phyloP scores from a whole-genome alignment of 163 green algal genomes.

The Scenedesmus sp. region DNA sequence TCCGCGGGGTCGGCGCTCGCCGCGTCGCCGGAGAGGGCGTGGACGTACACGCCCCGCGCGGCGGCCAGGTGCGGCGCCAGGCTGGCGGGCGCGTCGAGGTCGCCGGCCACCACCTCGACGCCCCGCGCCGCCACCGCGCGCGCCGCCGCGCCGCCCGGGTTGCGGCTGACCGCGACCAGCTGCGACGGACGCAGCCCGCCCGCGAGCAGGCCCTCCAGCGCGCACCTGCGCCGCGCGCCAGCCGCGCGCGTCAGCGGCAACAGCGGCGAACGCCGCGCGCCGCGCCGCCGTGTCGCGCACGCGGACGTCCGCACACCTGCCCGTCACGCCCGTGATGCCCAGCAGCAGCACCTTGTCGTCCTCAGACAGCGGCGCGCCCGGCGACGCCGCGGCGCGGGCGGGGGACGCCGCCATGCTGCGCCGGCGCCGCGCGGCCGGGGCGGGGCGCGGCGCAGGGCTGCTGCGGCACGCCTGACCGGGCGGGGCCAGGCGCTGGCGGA shows the following conservation, averaged over 20 bases:
- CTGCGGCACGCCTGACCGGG: too few species aligned
- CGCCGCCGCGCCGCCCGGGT: slow-evolving; percentile 18
- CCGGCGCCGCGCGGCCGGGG: too few species aligned
- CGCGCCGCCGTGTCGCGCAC: neutral
- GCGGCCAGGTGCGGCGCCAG: slow-evolving; percentile 22
- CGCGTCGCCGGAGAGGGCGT: slow-evolving; percentile 45
- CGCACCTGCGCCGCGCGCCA: slow-evolving; percentile 1
- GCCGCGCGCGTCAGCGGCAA: neutral
- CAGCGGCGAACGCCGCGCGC: neutral
- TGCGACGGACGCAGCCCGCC: slow-evolving; percentile 25
- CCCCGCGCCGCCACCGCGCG: slow-evolving; percentile 15
- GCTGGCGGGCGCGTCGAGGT: slow-evolving; percentile 28
- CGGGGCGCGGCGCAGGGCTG: too few species aligned
- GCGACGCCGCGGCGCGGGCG: too few species aligned
- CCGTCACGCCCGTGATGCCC: slow-evolving; percentile 37
- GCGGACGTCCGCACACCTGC: slow-evolving; percentile 10
- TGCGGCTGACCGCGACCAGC: slow-evolving; percentile 32
- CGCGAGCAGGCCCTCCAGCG: slow-evolving; percentile 29
- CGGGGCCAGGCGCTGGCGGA: too few species aligned
- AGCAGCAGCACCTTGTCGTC: slow-evolving; percentile 40
- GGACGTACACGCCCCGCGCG: slow-evolving; percentile 20
- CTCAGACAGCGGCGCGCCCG: too few species aligned
- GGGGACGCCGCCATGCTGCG: too few species aligned
- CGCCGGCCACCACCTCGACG: slow-evolving; percentile 30
- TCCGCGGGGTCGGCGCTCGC: slow-evolving; percentile 54